Evolutionary conservation across 352 stramenopile genomes (phyloP).

Genomic region (Phytophthora melonis): DNA sequence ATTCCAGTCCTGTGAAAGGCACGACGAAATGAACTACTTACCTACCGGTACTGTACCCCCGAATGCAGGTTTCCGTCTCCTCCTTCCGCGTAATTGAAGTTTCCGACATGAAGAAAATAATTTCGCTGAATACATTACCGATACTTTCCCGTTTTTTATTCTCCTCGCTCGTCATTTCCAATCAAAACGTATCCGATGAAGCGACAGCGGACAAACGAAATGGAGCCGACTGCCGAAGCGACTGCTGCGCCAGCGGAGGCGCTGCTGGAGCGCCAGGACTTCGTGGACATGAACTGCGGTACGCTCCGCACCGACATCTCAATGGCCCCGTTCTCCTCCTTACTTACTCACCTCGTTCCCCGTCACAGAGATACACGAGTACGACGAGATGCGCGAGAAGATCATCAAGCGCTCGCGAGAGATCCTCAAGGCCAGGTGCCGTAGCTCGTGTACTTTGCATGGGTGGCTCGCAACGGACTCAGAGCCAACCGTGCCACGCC

Average conservation of each 20-base stretch:
- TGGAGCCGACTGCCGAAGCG: constrained; percentile 12
- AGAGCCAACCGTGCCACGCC: not conserved
- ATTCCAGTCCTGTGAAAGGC: no score
- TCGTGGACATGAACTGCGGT: constrained; percentile 65
- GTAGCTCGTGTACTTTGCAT: not conserved
- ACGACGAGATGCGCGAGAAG: constrained; percentile 92
- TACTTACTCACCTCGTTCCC: not conserved
- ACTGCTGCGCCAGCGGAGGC: constrained; percentile 1
- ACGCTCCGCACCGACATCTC: not conserved
- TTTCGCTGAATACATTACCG: not conserved
- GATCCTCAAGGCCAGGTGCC: constrained; percentile 92
- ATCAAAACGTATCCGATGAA: constrained; percentile 24
- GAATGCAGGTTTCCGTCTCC: no score
- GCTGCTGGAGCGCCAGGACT: constrained; percentile 57
- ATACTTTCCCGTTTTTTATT: not conserved
- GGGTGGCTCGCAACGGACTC: not conserved
- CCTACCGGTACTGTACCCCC: no score
- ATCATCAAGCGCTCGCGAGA: constrained; percentile 96
- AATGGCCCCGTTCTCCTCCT: not conserved
- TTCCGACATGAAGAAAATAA: not conserved
- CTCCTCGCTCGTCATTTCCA: not conserved
- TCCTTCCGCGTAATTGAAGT: no score
- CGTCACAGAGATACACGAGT: constrained; percentile 86
- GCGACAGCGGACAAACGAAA: constrained; percentile 23
- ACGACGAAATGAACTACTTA: no score